Base-by-base conservation (phyloP, 1,284 basidiomycete genomes). In the Pseudomicrostroma phylloplanum region DNA sequence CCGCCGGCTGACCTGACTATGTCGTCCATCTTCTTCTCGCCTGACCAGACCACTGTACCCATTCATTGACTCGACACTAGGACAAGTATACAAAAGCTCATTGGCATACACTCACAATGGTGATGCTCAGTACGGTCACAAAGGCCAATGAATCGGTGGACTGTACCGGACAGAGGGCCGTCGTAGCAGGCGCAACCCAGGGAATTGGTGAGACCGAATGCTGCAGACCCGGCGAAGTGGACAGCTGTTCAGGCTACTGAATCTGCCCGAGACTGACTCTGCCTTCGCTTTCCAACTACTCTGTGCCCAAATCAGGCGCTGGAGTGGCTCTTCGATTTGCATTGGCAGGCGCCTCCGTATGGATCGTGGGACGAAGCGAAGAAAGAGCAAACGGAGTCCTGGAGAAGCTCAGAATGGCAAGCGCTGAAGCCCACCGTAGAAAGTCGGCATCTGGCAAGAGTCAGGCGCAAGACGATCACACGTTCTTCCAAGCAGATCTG, bases 401-500 rank as follows among this genome's bases (percentile, higher is more conserved):
- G 12, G 67, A 74, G 12, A 59, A 70, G 58, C 66, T 79, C 9
- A 64, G 62, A 17, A 30, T 62, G n/a, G 71, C 68, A 1, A 64
- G 66, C 4, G 62, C 63, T 0, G 72, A 74, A 61, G 65, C 65
- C 13, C 23, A 57, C 30, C 55, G 58, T 23, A 60, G 63, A 61
- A 57, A 55, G 13, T 11, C 19, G 21, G 53, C 25, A 53, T 25
- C n/a, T 56, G 57, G 6, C 64, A 61, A 1, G 25, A 60, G 17
- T 48, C 61, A 13, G 51, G 48, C 39, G 59, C 30, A 3, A 36
- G n/a, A 63, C 59, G 64, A 66, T 48, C 74, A 69, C 64, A 73
- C 74, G 23, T 80, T 80, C 67, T 78, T 80, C 68, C 58, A 77
- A 53, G 80, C 80, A 1, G 80, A 80, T 59, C 66, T 80, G 42